Evolutionary conservation across 805 yeast species (phyloP), one percentile per base, ranked within the genome.

Genomic region (Ogataea paraovalis): DNA sequence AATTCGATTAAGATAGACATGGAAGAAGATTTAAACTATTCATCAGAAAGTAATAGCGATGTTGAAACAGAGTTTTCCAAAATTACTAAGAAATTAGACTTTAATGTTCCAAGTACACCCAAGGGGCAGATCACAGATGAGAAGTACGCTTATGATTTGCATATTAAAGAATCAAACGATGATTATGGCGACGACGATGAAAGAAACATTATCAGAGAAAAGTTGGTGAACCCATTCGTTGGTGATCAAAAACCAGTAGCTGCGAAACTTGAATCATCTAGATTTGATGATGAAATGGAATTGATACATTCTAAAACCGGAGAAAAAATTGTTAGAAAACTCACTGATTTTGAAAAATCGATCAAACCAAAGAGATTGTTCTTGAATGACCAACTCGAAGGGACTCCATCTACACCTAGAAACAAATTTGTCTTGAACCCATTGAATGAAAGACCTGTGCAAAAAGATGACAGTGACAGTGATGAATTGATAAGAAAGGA

Each of bases 261-360:
- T 46, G 16, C 28, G 22, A 25, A 4, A 22, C 20, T 21, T 30
- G 52, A 50, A 28, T 43, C 45, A 20, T 50, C 58, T 8, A 48
- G 62, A 37, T 71, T 65, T 48, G 68, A 66, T 19, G 60, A 68
- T 14, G 71, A 69, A 42, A 60, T 70, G 44, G 78, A 75, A 50
- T 57, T 67, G 49, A 53, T 73, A 28, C 68, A 74, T 56, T 68
- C 65, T 48, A 68, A 67, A 44, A 73, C 76, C 0, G 79, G 78
- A 2, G 63, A 72, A 47, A 64, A 62, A 23, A 56, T 62, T 6
- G 56, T 62, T 9, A 56, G 59, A 41, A 54, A 57, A 28, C 51
- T 73, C 36, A 60, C 66, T 20, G 62, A 61, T 14, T 52, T 50
- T 9, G 70, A 72, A 41, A 56, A 61, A 40, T 56, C 56, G 6